phyloP scores from a whole-genome alignment of 257 asterid species.

The Solanum chmielewskii region DNA sequence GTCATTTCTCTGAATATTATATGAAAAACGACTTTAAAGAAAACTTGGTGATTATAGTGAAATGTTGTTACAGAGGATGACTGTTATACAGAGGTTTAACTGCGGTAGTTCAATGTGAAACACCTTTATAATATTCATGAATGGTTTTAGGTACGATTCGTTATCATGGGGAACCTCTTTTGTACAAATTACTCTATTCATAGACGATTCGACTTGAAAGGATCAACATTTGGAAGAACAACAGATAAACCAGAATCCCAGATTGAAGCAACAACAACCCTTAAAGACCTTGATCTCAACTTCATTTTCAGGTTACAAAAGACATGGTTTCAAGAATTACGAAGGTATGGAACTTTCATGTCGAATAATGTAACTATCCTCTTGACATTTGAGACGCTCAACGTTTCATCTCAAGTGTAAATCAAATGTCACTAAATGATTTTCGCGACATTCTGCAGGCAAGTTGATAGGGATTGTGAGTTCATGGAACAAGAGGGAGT shows the following conservation, averaged over 20 bases:
- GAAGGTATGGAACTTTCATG: slow-evolving; percentile 32
- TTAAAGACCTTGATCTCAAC: slow-evolving; percentile 89
- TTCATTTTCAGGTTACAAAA: slow-evolving; percentile 65
- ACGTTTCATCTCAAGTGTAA: not conserved
- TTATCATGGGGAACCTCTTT: slow-evolving; percentile 85
- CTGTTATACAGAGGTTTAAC: not conserved
- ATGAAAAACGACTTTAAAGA: not conserved
- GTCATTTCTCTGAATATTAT: not conserved
- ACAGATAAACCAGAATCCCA: slow-evolving; percentile 85
- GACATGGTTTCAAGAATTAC: slow-evolving; percentile 80
- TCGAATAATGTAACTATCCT: not conserved
- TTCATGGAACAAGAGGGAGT: slow-evolving; percentile 31
- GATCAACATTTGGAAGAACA: slow-evolving; percentile 84
- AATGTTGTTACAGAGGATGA: not conserved
- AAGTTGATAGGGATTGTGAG: slow-evolving; percentile 33
- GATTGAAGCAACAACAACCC: slow-evolving; percentile 80
- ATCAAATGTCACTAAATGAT: not conserved
- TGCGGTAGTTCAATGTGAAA: not conserved
- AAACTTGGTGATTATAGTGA: not conserved
- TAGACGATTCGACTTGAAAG: slow-evolving; percentile 72
- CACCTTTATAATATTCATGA: not conserved
- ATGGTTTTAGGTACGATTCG: slow-evolving; percentile 56
- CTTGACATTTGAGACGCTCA: not conserved
- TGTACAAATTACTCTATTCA: slow-evolving; percentile 69
- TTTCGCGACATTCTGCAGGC: slow-evolving; percentile 11